phyloP scores from a whole-genome alignment of 2,329 filamentous ascomycete genomes.

The Akanthomyces uredinophilus region DNA sequence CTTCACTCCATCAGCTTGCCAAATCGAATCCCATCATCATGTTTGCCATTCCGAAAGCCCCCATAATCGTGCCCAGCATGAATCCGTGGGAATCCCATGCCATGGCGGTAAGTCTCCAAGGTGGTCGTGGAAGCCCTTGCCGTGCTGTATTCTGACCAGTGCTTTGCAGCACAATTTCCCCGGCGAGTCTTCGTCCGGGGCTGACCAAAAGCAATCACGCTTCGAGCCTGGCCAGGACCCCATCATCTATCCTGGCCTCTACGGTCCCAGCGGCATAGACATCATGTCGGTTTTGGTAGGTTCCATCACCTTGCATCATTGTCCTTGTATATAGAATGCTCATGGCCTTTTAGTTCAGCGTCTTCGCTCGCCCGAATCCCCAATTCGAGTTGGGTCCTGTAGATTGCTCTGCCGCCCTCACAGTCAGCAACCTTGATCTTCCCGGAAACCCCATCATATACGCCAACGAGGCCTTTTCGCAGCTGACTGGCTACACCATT shows the following conservation, averaged over 20 bases:
- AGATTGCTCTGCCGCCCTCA: slow-evolving; percentile 77
- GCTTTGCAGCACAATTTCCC: slow-evolving; percentile 20
- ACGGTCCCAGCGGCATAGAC: slow-evolving; percentile 50
- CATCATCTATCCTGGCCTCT: slow-evolving; percentile 52
- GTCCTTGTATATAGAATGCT: background rate
- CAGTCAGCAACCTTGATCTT: slow-evolving; percentile 71
- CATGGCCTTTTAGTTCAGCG: slow-evolving; percentile 42
- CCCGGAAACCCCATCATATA: slow-evolving; percentile 79
- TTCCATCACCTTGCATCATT: background rate
- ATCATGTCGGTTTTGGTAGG: slow-evolving; percentile 52
- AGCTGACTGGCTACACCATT: slow-evolving; percentile 71
- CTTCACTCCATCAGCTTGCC: background rate
- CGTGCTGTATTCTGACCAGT: background rate
- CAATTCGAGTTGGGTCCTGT: slow-evolving; percentile 75
- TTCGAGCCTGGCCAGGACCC: slow-evolving; percentile 35
- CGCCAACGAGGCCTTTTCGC: slow-evolving; percentile 72
- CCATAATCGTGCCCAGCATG: slow-evolving; percentile 5
- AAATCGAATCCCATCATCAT: background rate
- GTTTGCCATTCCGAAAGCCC: background rate
- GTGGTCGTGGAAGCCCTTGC: background rate
- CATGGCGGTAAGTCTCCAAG: slow-evolving; percentile 25
- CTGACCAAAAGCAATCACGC: background rate
- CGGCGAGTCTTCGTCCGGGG: background rate
- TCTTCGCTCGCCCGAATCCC: slow-evolving; percentile 66
- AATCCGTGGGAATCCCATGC: slow-evolving; percentile 28